These are phyloP conservation scores for Dryadomyces quercus-mongolicae DNA, from an alignment of 2,329 filamentous ascomycete genomes.

Conservation along the genomic window DNA sequence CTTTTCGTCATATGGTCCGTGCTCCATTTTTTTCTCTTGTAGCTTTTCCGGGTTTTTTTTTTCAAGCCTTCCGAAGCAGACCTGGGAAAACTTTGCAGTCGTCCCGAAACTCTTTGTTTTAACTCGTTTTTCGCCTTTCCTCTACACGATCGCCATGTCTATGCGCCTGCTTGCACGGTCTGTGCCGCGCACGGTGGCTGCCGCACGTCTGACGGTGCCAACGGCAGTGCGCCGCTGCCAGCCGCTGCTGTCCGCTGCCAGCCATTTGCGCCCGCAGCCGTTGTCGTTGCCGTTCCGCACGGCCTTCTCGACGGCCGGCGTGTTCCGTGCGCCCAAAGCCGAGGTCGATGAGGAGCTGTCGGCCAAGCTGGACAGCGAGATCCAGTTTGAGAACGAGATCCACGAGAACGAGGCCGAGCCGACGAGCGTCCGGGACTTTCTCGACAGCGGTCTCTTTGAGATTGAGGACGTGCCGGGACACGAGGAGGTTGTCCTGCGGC, in stretches of 20 bases:
- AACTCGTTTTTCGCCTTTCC: not conserved
- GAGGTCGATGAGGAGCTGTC: slow-evolving; percentile 68
- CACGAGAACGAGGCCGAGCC: slow-evolving; percentile 61
- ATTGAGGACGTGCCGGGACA: slow-evolving; percentile 70
- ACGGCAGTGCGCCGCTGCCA: slow-evolving; percentile 19
- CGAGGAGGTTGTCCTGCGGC: slow-evolving; percentile 77
- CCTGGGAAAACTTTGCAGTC: not conserved
- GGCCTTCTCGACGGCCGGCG: slow-evolving; percentile 35
- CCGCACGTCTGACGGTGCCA: slow-evolving; percentile 42
- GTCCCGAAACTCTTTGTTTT: not conserved
- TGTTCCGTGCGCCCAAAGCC: slow-evolving; percentile 25
- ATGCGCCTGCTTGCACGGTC: slow-evolving; percentile 54
- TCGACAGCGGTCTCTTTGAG: slow-evolving; percentile 76
- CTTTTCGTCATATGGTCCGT: no score
- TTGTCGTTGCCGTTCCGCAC: slow-evolving; percentile 19
- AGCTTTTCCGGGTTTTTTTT: slow-evolving; percentile 1
- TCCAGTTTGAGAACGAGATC: slow-evolving; percentile 73
- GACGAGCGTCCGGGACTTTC: slow-evolving; percentile 72
- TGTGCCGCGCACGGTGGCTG: slow-evolving; percentile 49
- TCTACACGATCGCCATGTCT: slow-evolving; percentile 48
- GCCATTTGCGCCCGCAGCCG: not conserved
- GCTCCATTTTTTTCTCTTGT: no score
- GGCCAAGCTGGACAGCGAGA: slow-evolving; percentile 74
- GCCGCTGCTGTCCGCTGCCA: not conserved
- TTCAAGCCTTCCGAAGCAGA: slow-evolving; percentile 1